Conservation (phyloP, 192 early-diverging fungal species). For the Haplosporangium gracile region DNA sequence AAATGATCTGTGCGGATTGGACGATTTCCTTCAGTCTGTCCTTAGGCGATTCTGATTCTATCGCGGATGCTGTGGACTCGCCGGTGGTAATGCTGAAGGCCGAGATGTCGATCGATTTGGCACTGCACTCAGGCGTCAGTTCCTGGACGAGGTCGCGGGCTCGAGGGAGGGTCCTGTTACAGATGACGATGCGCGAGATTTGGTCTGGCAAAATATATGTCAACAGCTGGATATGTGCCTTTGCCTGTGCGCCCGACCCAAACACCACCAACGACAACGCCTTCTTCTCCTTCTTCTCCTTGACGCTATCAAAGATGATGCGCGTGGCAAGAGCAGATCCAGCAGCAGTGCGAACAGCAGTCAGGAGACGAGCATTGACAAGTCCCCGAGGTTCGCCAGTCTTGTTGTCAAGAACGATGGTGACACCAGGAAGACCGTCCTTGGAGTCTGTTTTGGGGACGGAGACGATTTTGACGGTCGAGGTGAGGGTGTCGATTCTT, state of each 20-base stretch:
- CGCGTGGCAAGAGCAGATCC: conserved; percentile 64
- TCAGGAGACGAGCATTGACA: conserved; percentile 62
- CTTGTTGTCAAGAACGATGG: conserved; percentile 59
- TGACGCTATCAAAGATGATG: conserved; percentile 24
- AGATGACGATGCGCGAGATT: conserved; percentile 56
- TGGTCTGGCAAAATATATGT: conserved; percentile 50
- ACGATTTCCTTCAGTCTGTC: conserved; percentile 43
- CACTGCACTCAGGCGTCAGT: conserved; percentile 23
- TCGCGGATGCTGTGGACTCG: conserved; percentile 9
- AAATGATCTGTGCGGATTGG: conserved; percentile 61
- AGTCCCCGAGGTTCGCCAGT: conserved; percentile 60
- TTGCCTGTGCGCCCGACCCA: conserved; percentile 66
- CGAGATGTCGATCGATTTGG: conserved; percentile 2
- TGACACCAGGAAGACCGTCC: conserved; percentile 58
- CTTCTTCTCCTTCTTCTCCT: not conserved
- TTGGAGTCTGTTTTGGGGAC: conserved; percentile 58
- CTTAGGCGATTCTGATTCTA: not conserved
- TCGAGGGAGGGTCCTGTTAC: conserved; percentile 59
- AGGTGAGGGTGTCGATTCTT: conserved; percentile 55
- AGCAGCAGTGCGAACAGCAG: conserved; percentile 66
- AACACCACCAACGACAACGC: conserved; percentile 58
- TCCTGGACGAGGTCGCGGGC: conserved; percentile 38
- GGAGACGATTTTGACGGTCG: conserved; percentile 64
- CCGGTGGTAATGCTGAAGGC: conserved; percentile 51
- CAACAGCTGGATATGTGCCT: conserved; percentile 64